Evolutionary conservation across 1,284 basidiomycete species (phyloP).

Genomic region (Ustilago tritici): DNA sequence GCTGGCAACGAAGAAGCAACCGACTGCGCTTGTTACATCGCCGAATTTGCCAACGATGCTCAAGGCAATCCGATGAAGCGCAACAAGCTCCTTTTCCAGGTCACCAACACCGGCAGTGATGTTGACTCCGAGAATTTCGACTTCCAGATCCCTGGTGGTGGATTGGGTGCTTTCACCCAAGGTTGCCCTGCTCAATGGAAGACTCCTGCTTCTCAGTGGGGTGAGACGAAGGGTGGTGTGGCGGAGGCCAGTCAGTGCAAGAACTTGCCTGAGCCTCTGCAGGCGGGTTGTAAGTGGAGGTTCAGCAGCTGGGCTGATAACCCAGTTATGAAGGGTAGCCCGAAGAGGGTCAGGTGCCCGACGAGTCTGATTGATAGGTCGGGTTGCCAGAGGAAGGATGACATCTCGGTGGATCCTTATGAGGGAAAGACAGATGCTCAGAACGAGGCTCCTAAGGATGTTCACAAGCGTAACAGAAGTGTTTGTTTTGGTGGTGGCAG

Average conservation of each 20-base stretch:
- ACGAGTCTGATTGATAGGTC: slow-evolving; percentile 44
- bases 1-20: slow-evolving; percentile 21
- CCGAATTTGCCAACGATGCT: slow-evolving; percentile 28
- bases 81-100: slow-evolving; percentile 47
- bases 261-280: slow-evolving; percentile 28
- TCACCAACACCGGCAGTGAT: slow-evolving; percentile 40
- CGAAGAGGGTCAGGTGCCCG: slow-evolving; percentile 39
- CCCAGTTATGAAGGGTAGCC: slow-evolving; percentile 22
- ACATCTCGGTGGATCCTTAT: slow-evolving; percentile 22
- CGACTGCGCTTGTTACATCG: slow-evolving; percentile 41
- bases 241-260: slow-evolving; percentile 5
- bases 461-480: slow-evolving; percentile 46
- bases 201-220: slow-evolving; percentile 17
- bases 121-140: slow-evolving; percentile 38
- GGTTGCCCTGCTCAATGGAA: slow-evolving; percentile 42
- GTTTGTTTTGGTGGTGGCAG: slow-evolving; percentile 30
- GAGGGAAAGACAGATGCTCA: slow-evolving; percentile 18
- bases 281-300: slow-evolving; percentile 39
- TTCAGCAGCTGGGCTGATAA: slow-evolving; percentile 42
- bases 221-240: slow-evolving; percentile 30
- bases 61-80: slow-evolving; percentile 32
- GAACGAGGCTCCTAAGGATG: slow-evolving; percentile 15
- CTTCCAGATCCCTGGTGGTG: slow-evolving; percentile 49
- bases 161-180: slow-evolving; percentile 35
- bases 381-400: slow-evolving; percentile 51